Evolutionary conservation across 1,284 basidiomycete species (phyloP).

Genomic region (Mycosarcoma maydis): DNA sequence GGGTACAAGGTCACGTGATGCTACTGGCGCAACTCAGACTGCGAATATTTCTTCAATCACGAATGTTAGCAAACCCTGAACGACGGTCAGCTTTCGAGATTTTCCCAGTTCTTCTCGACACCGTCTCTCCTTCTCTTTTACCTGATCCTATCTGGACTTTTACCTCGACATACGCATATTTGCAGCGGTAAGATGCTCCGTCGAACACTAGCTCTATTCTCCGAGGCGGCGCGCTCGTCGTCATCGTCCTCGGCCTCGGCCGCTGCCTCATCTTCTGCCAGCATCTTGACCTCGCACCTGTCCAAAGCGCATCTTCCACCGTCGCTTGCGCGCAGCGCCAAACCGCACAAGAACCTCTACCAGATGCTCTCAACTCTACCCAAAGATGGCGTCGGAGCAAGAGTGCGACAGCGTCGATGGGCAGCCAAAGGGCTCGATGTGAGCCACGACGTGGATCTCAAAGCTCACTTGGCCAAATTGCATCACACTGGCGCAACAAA

Average conservation of each 20-base stretch:
- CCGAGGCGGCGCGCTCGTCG: constrained; percentile 7
- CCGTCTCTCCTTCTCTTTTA: constrained; percentile 5
- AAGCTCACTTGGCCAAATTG: constrained; percentile 14
- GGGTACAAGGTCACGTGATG: constrained; percentile 28
- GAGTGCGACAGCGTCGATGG: constrained; percentile 46
- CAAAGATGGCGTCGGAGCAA: constrained; percentile 43
- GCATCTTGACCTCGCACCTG: constrained; percentile 36
- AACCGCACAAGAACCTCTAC: constrained; percentile 50
- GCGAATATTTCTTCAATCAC: not conserved
- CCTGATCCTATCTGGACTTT: not conserved
- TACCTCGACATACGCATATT: not conserved
- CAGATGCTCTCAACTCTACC: constrained; percentile 47
- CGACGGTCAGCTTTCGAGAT: not conserved
- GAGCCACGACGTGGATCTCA: constrained; percentile 11
- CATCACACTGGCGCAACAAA: constrained; percentile 4
- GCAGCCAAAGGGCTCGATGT: constrained; percentile 47
- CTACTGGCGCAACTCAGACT: no score
- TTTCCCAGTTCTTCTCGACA: constrained; percentile 19
- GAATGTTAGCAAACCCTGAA: not conserved
- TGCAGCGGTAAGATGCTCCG: constrained; percentile 15
- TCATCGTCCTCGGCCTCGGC: not conserved
- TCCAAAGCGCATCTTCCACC: constrained; percentile 29
- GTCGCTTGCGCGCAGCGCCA: constrained; percentile 10
- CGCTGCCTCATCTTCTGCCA: constrained; percentile 8
- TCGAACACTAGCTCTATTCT: constrained; percentile 25